Percentiles rank a stretch among this genome's conserved stretches.
Conservation (phyloP, 1,284 basidiomycete species). For the Pascua guehoae region DNA sequence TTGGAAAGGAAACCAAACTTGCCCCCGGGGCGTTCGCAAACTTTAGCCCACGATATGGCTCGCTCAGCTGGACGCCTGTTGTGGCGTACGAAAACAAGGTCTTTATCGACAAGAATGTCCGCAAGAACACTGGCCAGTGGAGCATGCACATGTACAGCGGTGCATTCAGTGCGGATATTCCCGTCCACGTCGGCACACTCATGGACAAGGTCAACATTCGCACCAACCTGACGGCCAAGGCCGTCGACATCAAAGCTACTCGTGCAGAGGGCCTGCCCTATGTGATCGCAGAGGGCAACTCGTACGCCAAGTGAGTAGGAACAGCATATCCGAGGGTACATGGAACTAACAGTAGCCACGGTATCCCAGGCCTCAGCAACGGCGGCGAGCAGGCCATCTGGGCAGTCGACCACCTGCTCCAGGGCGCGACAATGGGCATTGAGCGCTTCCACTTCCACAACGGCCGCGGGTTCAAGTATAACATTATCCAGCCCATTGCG, state of each 20-base stretch:
- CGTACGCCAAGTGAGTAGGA: slow-evolving; percentile 1
- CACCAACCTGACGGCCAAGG: slow-evolving; percentile 55
- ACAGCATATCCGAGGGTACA: no score
- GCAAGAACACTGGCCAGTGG: neutral
- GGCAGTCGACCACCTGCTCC: slow-evolving; percentile 63
- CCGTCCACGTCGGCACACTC: neutral
- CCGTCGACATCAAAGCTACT: slow-evolving; percentile 55
- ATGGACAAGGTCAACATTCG: slow-evolving; percentile 60
- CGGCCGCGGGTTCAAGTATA: slow-evolving; percentile 53
- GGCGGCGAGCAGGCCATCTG: slow-evolving; percentile 66
- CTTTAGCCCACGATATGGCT: neutral
- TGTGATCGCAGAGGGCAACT: slow-evolving; percentile 49
- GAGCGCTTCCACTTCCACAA: slow-evolving; percentile 51
- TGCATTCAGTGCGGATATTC: neutral
- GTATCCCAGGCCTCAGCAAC: slow-evolving; percentile 65
- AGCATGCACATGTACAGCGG: slow-evolving; percentile 2
- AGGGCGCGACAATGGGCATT: slow-evolving; percentile 49
- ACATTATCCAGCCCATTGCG: slow-evolving; percentile 25
- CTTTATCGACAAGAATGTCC: neutral
- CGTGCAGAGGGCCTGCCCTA: slow-evolving; percentile 56
- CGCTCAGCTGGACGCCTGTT: neutral
- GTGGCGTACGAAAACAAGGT: neutral
- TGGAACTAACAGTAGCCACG: slow-evolving; percentile 47
- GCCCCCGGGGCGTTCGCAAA: slow-evolving; percentile 1
- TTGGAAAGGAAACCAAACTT: neutral